Percentiles rank a stretch among this genome's conserved stretches.
Conservation (phyloP, 2,329 filamentous ascomycete species). For the Sclerotinia glacialis region DNA sequence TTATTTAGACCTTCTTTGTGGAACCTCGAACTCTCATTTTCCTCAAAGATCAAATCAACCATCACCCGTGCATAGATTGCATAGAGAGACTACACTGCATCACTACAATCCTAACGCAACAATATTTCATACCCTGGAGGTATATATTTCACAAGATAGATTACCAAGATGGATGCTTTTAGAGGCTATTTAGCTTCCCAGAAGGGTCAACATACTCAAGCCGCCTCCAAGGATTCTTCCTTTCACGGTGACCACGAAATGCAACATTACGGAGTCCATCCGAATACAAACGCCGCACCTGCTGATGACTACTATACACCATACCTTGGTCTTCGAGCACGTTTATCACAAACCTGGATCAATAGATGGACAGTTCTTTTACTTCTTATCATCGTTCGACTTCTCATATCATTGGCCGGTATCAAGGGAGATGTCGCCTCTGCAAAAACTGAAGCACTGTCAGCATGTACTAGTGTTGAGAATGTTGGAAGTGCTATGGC, state of each 20-base stretch:
- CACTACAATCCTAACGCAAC: conserved; percentile 1
- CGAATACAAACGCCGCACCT: conserved; percentile 19
- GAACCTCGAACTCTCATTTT: conserved; percentile 2
- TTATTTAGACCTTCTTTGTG: not conserved
- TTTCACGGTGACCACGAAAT: conserved; percentile 38
- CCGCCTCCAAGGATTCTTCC: conserved; percentile 42
- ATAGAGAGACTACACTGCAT: not conserved
- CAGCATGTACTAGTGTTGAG: conserved; percentile 89
- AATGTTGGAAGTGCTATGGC: conserved; percentile 92
- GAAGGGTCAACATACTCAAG: conserved; percentile 32
- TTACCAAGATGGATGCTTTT: conserved; percentile 38
- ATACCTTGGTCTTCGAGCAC: conserved; percentile 84
- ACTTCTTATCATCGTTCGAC: conserved; percentile 76
- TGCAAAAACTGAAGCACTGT: conserved; percentile 77
- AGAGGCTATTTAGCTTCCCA: conserved; percentile 35
- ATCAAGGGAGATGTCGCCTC: conserved; percentile 72
- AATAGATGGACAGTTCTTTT: conserved; percentile 95
- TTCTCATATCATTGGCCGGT: conserved; percentile 71
- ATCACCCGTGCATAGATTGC: conserved; percentile 13
- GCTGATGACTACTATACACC: conserved; percentile 73
- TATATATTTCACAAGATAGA: conserved; percentile 23
- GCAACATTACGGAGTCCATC: conserved; percentile 31
- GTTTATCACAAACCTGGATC: conserved; percentile 94
- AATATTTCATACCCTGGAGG: conserved; percentile 13
- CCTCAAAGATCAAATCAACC: conserved; percentile 10